Base-by-base conservation (phyloP, 2,329 filamentous ascomycete genomes). In the Diaporthe caulivora region DNA sequence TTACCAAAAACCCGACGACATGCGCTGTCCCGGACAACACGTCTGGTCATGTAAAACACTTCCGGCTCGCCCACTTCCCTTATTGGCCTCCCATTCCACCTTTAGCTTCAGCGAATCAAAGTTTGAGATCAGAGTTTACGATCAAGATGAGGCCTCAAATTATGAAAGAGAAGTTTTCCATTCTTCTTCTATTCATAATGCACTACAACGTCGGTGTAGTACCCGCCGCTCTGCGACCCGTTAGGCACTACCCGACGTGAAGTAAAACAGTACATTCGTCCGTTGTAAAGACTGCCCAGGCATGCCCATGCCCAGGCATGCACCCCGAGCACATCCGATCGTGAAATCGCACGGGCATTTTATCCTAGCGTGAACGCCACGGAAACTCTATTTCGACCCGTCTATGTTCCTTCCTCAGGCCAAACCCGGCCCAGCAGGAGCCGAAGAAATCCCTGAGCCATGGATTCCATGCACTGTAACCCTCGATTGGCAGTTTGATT, bases 281-380 rank as follows among this genome's bases (percentile, higher is more conserved):
- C 47, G 62, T 26, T 67, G 44, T 67, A 51, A 21, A 31, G n/a
- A n/a, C n/a, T n/a, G n/a, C n/a, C n/a, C n/a, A n/a, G 62, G 21
- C 21, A n/a, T n/a, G n/a, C n/a, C n/a, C n/a, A n/a, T 51, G 44
- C 62, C 29, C 44, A 51, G 44, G 31, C 26, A 37, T 40, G 37
- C 31, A 31, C 31, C 62, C n/a, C 40, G 47, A 53, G 47, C 29
- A 67, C 31, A 67, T 67, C 62, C 3, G 62, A 67, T 67, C 44
- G 51, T 11, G 42, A 51, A 53, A 53, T 26, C 47, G 47, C 47
- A 67, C 62, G 62, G 62, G 47, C 62, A 67, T 40, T 67, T 67
- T 67, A 65, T 65, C 62, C 62, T 67, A 67, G 62, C 47, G 62
- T 53, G 62, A 67, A 67, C 62, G 62, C 62, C 62, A 53, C 62